Evolutionary conservation across 768 basidiomycete genomes (phyloP), one percentile per base, ranked within the genome.

Genomic region (Calocybe gangraenosa): DNA sequence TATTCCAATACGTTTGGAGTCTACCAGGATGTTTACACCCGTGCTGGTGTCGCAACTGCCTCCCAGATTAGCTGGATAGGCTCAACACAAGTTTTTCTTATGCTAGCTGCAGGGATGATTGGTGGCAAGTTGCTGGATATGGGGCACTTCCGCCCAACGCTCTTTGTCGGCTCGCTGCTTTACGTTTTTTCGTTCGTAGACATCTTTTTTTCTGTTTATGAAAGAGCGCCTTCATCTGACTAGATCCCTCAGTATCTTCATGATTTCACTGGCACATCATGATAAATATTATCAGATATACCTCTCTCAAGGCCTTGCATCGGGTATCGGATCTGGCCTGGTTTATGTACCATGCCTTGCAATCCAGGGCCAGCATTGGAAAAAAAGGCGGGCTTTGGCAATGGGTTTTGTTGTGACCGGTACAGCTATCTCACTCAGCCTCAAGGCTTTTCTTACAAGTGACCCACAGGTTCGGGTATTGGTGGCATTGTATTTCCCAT

Each of bases 341-440:
- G 49, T 70, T 13, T 74, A 68, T 55, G 47, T 72, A 6, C 74
- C 73, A 47, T 68, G 68, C 4, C 65, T 80, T 25, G 58, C 75
- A 9, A 1, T 61, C 66, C 8, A 51, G 14, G 67, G 72, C 9
- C 79, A 81, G 46, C 71, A 76, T 53, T 83, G 80, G 61, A 58
- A 67, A 19, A 59, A 51, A 14, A 65, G 66, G 20, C 67, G 73
- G 10, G 61, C 71, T 4, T 57, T 79, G 33, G 79, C 75, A 0
- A 75, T 79, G 50, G 74, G 79, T 17, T 63, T 83, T 37, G 74
- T 63, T 6, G 53, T 60, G 10, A 57, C 63, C 2, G 66, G 65
- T 47, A 21, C 39, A 34, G 10, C 22, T 15, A 36, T 37, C 17
- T 25, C 39, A 22, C 3, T 11, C 11, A 17, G 22, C 18, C 19